A percentile compares a stretch with the other conserved stretches of the same genome.
Evolutionary conservation across 2,329 filamentous ascomycete genomes (phyloP).

Genomic region (Fusarium buxicola): DNA sequence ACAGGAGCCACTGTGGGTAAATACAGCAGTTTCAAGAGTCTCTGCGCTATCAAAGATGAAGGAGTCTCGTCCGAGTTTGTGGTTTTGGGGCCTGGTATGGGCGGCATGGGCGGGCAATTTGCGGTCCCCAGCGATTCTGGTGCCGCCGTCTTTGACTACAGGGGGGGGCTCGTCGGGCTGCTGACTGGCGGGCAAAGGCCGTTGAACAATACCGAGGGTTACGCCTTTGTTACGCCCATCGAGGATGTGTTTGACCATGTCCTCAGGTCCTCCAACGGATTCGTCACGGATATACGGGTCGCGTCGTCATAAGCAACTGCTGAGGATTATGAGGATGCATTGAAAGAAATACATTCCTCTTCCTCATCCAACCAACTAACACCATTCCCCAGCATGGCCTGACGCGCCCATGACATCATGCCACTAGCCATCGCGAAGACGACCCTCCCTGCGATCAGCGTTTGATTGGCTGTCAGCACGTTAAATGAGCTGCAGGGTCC

Average conservation of each 20-base stretch:
- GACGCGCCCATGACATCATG: conserved; percentile 34
- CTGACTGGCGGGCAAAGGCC: conserved; percentile 6
- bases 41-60: not conserved
- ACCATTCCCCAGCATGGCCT: conserved; percentile 24
- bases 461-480: conserved; percentile 37
- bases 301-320: not conserved
- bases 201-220: not conserved
- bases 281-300: conserved; percentile 3
- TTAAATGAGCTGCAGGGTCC: conserved; percentile 25
- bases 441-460: not conserved
- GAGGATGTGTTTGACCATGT: conserved; percentile 15
- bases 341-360: conserved; percentile 23
- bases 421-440: conserved; percentile 20
- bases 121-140: conserved; percentile 4
- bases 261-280: not conserved
- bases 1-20: not conserved
- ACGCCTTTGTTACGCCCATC: conserved; percentile 9
- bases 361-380: conserved; percentile 39
- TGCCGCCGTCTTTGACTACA: not conserved
- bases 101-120: not conserved
- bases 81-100: not conserved
- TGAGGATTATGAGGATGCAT: conserved; percentile 10
- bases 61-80: not conserved
- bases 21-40: not conserved
- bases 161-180: conserved; percentile 4